Evolutionary conservation across 257 asterid species (phyloP), one percentile per base, ranked within the genome.

Genomic region (Lycium ferocissimum): DNA sequence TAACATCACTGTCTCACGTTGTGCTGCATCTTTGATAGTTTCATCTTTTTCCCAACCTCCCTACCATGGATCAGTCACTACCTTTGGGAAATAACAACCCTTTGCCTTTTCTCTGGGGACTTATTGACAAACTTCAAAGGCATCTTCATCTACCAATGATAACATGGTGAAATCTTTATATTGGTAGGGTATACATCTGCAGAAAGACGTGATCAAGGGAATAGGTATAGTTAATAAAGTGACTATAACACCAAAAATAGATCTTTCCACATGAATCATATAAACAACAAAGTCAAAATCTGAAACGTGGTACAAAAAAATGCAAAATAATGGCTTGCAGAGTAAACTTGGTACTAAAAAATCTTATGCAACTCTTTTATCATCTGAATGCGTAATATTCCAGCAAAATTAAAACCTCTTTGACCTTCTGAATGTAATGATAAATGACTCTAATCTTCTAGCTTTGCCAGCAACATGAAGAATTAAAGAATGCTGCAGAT

Each of bases 81-180:
- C 97, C 96, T 92, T 92, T 0, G 97, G 97, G 22, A 26, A 95
- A 95, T 84, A 93, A 84, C 94, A 93, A 26, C 33, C 33, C 86
- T 75, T 95, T 94, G 85, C 94, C 92, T 92, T 61, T 93, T 92
- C 85, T 92, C 93, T 3, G 97, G 88, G 66, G 92, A 26, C 93
- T 89, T 71, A 26, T 91, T 91, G 94, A 26, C 93, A 94, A 67
- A 95, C 97, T 88, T 95, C 97, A 13, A 93, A 85, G 43, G 89
- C 92, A 10, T 94, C 97, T 85, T 92, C 98, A 5, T 89, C 92
- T 82, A 63, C 90, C 20, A 15, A 18, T 8, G 90, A 79, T 17
- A 86, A 35, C 70, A 86, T 88, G 65, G 47, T 49, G 14, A 26
- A 63, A 83, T 84, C 82, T 80, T 90, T 88, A 92, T 89, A 97